Evolutionary conservation across 106 monocot species (phyloP).

Genomic region (Acorus gramineus): DNA sequence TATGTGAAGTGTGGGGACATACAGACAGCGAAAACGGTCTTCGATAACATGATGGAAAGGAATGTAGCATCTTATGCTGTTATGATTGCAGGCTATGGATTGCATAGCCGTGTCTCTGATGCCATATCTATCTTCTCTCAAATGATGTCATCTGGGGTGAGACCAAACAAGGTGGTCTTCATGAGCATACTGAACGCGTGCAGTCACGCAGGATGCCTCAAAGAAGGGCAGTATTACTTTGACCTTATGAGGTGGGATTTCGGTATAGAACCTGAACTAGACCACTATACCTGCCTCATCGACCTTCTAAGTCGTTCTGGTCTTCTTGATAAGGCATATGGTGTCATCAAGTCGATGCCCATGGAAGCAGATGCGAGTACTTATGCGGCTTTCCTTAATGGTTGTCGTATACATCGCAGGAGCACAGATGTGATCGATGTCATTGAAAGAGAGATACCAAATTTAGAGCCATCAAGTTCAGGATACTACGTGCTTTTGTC

Average conservation of each 20-base stretch:
- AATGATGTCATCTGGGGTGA: slow-evolving; percentile 2
- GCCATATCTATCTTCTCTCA: slow-evolving; percentile 4
- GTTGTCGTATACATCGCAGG: slow-evolving; percentile 5
- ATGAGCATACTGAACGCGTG: slow-evolving; percentile 18
- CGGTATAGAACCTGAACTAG: slow-evolving; percentile 3
- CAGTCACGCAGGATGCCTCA: slow-evolving; percentile 14
- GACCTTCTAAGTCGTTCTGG: slow-evolving; percentile 19
- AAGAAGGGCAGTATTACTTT: slow-evolving; percentile 12
- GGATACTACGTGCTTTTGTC: too few relatives aligned
- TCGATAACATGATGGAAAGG: neutral
- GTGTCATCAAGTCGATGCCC: slow-evolving; percentile 8
- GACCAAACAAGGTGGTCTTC: slow-evolving; percentile 7
- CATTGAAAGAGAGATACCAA: neutral
- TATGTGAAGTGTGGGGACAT: slow-evolving; percentile 8
- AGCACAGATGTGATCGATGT: neutral
- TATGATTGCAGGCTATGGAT: slow-evolving; percentile 1
- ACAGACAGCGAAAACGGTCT: neutral
- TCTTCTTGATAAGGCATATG: slow-evolving; percentile 5
- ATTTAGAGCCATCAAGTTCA: too few relatives aligned
- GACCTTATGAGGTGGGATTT: slow-evolving; percentile 13
- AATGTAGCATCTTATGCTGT: slow-evolving; percentile 6
- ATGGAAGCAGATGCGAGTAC: slow-evolving; percentile 5
- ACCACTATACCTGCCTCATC: slow-evolving; percentile 12
- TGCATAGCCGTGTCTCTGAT: neutral
- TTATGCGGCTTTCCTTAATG: slow-evolving; percentile 14